Base-by-base conservation (phyloP, 306 rosid species). In the Ziziphus jujuba region DNA sequence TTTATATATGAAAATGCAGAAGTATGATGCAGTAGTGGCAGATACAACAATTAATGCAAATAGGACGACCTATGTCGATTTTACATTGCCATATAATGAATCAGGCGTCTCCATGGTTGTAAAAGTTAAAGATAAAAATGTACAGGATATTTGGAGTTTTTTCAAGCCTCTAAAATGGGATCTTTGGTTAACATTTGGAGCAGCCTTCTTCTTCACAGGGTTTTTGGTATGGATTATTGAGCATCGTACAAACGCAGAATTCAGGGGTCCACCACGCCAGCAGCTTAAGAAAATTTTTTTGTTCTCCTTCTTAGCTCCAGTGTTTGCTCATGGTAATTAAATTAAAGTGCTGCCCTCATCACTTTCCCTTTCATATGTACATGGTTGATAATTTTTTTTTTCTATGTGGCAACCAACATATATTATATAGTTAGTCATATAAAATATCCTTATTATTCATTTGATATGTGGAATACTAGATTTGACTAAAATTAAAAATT, bases 111-210 rank as follows among this genome's bases (percentile, higher is more conserved):
- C 78, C 6, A 80, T 84, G 85, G 20, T 78, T 0, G 85, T 81
- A 24, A 63, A 53, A 21, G 58, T 69, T 38, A 67, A 78, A 67
- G 62, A 47, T 20, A 71, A 61, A 56, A 33, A 9, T 69, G 63
- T n/a, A n/a, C n/a, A n/a, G n/a, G n/a, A n/a, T 40, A 69, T 81
- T 14, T 78, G 89, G 89, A 69, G 81, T 51, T 84, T 84, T 68
- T 38, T 81, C 24, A 75, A 75, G 62, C 84, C 89, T 0, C 38
- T 81, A 23, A 81, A 80, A 51, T 71, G 44, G 75, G 68, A 56
- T 50, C 84, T 75, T 33, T 84, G 86, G 89, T 43, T 81, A 20
- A 58, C 81, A 14, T 70, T 35, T 12, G 57, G 51, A 3, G 70
- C 5, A 36, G 77, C 70, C 13, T 73, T 72, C 31, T 20, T 79